A percentile compares a stretch with the other conserved stretches of the same genome.
These are phyloP conservation scores for Moniliophthora roreri DNA, from an alignment of 1,284 basidiomycete species.

Conservation along the genomic window DNA sequence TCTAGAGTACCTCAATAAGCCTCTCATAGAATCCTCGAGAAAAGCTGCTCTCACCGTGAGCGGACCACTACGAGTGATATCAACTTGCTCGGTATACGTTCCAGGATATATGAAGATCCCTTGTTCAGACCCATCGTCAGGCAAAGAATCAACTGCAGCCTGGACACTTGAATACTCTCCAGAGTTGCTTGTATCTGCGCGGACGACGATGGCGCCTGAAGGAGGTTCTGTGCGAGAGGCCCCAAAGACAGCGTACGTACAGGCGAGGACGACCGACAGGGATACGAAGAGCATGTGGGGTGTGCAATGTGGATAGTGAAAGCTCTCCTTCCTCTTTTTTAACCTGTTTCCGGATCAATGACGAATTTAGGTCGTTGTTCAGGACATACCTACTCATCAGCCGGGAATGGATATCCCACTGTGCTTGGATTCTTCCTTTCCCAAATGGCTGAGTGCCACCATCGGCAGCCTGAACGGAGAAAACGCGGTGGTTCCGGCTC, in stretches of 20 bases:
- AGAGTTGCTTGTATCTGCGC: conserved; percentile 36
- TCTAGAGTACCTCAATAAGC: conserved; percentile 27
- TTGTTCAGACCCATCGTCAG: conserved; percentile 39
- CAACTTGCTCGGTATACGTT: conserved; percentile 52
- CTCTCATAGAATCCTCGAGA: not conserved
- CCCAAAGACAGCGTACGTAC: not conserved
- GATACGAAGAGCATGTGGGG: conserved; percentile 1
- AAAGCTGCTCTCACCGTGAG: conserved; percentile 32
- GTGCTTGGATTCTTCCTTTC: too few relatives aligned
- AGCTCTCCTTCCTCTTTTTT: not conserved
- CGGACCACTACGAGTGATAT: conserved; percentile 45
- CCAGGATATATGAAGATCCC: conserved; percentile 57
- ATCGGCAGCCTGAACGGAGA: too few relatives aligned
- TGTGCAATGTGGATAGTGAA: not conserved
- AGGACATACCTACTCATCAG: too few relatives aligned
- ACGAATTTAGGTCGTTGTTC: not conserved
- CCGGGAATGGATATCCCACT: too few relatives aligned
- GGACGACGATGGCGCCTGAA: conserved; percentile 43
- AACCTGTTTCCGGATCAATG: not conserved
- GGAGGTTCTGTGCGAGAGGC: conserved; percentile 32
- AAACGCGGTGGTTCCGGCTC: too few relatives aligned
- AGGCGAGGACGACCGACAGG: not conserved
- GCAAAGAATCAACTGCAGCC: conserved; percentile 42
- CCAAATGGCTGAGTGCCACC: too few relatives aligned
- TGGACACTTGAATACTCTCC: conserved; percentile 44